phyloP scores from a whole-genome alignment of 257 asterid genomes.

The Vinca minor region DNA sequence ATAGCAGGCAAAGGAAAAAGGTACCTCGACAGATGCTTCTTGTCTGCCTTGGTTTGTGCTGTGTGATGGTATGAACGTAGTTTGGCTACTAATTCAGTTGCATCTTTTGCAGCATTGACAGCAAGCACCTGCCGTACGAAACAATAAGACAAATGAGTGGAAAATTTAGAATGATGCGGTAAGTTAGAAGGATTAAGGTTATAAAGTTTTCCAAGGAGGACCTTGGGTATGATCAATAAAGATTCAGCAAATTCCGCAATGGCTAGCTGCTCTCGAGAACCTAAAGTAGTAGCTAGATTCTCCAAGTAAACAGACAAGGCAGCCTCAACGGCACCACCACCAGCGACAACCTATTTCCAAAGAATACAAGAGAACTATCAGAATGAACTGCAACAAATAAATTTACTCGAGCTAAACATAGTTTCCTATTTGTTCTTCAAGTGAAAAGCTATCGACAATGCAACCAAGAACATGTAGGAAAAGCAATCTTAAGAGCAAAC shows the following conservation, averaged over 20 bases:
- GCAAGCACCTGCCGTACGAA: constrained; percentile 67
- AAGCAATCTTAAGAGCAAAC: not conserved
- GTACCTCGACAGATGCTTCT: constrained; percentile 85
- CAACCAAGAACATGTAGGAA: not conserved
- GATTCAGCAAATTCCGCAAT: constrained; percentile 98
- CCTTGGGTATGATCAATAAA: constrained; percentile 83
- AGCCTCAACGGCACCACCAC: constrained; percentile 98
- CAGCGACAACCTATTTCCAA: constrained; percentile 75
- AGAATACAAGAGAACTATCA: not conserved
- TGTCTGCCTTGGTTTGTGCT: constrained; percentile 93
- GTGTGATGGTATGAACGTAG: constrained; percentile 85
- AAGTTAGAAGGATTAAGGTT: constrained; percentile 1
- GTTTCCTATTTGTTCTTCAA: not conserved
- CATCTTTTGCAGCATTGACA: constrained; percentile 97
- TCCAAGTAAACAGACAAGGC: constrained; percentile 86
- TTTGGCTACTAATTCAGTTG: constrained; percentile 89
- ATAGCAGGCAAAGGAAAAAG: not conserved
- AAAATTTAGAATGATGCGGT: not conserved
- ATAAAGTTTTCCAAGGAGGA: constrained; percentile 23
- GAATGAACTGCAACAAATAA: not conserved
- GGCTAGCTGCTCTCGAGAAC: constrained; percentile 96
- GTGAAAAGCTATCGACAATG: not conserved
- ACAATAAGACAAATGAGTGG: not conserved
- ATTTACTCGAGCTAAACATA: not conserved
- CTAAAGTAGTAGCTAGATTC: constrained; percentile 84